phyloP scores from a whole-genome alignment of 495 filamentous ascomycete species.

The Lophium mytilinum region DNA sequence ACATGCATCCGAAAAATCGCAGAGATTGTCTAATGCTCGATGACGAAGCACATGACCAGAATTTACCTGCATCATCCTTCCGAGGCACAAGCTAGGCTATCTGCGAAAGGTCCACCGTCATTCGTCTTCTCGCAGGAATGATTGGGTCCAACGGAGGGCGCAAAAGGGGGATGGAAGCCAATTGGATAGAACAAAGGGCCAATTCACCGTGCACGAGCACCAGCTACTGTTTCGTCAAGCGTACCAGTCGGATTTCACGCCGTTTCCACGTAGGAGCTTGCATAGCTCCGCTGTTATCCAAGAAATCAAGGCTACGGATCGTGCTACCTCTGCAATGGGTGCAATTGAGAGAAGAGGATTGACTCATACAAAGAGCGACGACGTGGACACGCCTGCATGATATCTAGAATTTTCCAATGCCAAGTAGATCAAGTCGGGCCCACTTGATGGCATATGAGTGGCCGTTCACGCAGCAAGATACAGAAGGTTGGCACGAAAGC shows the following conservation, averaged over 20 bases:
- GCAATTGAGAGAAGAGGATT: neutral
- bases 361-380: neutral
- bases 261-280: constrained; percentile 13
- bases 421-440: neutral
- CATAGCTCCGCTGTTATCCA: constrained; percentile 7
- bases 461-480: neutral
- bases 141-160: too few relatives aligned
- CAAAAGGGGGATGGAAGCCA: too few relatives aligned
- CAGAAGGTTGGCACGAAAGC: neutral
- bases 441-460: neutral
- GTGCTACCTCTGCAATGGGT: neutral
- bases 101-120: too few relatives aligned
- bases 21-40: too few relatives aligned
- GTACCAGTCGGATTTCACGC: constrained; percentile 13
- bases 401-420: neutral
- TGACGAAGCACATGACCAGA: too few relatives aligned
- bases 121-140: too few relatives aligned
- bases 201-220: too few relatives aligned
- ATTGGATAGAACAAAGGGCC: too few relatives aligned
- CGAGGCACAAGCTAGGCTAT: too few relatives aligned
- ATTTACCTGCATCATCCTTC: too few relatives aligned
- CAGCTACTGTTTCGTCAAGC: neutral
- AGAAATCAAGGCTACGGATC: neutral
- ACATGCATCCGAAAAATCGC: too few relatives aligned
- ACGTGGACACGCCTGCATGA: neutral